Conservation (phyloP, 768 basidiomycete genomes). For the Paxillus rubicundulus region DNA sequence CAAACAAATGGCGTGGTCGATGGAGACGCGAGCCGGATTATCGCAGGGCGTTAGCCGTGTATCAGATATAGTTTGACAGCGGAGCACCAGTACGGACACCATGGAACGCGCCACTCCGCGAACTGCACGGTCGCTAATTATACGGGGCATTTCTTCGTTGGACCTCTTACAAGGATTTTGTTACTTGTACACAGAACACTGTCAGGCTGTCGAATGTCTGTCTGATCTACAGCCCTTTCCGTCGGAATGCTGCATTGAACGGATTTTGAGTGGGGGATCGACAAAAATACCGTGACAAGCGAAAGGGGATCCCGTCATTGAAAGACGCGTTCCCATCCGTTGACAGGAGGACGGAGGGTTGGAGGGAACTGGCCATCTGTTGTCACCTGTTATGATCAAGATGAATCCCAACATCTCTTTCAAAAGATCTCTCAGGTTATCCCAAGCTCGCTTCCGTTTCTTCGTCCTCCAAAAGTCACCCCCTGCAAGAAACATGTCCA, state of each 20-base stretch:
- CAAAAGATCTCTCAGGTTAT: constrained; percentile 1
- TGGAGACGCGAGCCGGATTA: constrained; percentile 30
- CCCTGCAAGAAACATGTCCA: constrained; percentile 14
- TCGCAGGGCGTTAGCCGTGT: constrained; percentile 31
- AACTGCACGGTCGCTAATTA: background rate
- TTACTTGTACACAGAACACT: no score
- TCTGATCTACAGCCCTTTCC: no score
- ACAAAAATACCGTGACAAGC: background rate
- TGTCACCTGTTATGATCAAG: constrained; percentile 13
- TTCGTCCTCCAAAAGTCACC: background rate
- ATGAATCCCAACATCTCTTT: constrained; percentile 8
- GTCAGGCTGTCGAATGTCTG: background rate
- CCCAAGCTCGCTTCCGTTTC: background rate
- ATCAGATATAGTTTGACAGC: background rate
- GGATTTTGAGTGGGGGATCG: constrained; percentile 11
- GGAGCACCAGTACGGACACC: background rate
- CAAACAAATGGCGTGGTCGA: constrained; percentile 36
- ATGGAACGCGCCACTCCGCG: constrained; percentile 11
- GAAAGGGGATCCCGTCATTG: background rate
- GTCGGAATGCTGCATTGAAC: background rate
- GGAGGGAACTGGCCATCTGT: background rate
- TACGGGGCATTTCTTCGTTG: no score
- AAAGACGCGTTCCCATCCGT: background rate
- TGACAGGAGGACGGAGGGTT: background rate
- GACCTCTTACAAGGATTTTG: no score